Percentiles rank a stretch among this genome's conserved stretches.
phyloP scores from a whole-genome alignment of 345 rosid species.

The Salix dunnii region DNA sequence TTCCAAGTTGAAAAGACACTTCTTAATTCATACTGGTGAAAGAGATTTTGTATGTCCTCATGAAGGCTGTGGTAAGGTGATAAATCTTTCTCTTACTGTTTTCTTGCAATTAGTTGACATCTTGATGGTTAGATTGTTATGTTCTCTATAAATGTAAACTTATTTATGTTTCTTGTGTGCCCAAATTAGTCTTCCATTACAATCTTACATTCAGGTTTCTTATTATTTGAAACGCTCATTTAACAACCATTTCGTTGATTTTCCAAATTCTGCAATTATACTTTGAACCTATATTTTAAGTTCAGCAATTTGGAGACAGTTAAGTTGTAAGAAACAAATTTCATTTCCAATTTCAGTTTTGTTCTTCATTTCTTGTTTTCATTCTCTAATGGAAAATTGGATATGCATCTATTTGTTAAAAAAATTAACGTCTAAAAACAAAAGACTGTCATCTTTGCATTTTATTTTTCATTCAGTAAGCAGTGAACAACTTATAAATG shows the following conservation, averaged over 20 bases:
- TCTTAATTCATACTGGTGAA: constrained; percentile 90
- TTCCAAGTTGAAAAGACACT: constrained; percentile 94
- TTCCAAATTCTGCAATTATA: not conserved
- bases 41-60: constrained; percentile 79
- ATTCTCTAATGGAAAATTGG: not conserved
- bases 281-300: not conserved
- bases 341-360: not conserved
- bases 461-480: not conserved
- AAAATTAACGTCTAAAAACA: not conserved
- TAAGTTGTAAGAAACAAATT: not conserved
- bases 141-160: not conserved
- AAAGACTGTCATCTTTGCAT: not conserved
- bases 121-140: not conserved
- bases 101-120: not conserved
- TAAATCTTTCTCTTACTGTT: constrained; percentile 13
- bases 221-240: not conserved
- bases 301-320: not conserved
- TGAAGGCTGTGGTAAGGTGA: constrained; percentile 99
- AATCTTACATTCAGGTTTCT: not conserved
- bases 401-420: not conserved
- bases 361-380: not conserved
- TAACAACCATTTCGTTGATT: not conserved
- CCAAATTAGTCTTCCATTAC: not conserved
- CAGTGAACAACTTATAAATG: not conserved
- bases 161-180: not conserved